These are phyloP conservation scores for Podospora bellae-mahoneyi DNA, from an alignment of 495 filamentous ascomycete species.

Conservation along the genomic window DNA sequence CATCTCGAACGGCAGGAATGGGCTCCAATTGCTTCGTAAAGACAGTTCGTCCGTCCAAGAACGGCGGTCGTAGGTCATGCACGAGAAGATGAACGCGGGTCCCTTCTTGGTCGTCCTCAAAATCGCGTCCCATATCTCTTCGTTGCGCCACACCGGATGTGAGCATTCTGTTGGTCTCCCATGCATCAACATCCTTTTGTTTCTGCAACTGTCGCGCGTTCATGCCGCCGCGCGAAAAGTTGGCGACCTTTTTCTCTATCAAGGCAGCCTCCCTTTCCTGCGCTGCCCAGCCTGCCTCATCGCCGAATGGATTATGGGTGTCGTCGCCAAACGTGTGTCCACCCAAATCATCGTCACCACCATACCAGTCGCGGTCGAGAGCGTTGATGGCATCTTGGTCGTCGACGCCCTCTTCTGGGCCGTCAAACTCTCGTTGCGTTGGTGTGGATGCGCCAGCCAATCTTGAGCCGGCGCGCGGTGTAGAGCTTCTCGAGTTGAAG, in stretches of 20 bases:
- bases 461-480: conserved; percentile 44
- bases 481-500: conserved; percentile 45
- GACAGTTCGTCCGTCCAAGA: conserved; percentile 88
- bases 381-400: conserved; percentile 51
- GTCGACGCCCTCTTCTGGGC: conserved; percentile 47
- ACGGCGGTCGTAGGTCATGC: conserved; percentile 92
- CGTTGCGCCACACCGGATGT: conserved; percentile 93
- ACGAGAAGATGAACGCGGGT: conserved; percentile 88
- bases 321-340: conserved; percentile 76
- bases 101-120: conserved; percentile 86
- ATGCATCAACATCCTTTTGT: conserved; percentile 92
- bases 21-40: conserved; percentile 98
- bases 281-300: conserved; percentile 60
- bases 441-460: conserved; percentile 44
- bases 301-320: conserved; percentile 49
- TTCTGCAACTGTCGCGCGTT: conserved; percentile 73
- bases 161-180: conserved; percentile 98
- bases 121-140: conserved; percentile 72
- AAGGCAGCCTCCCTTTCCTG: conserved; percentile 68
- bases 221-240: conserved; percentile 48
- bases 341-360: conserved; percentile 66
- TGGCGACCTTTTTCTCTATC: conserved; percentile 69
- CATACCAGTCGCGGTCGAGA: conserved; percentile 89
- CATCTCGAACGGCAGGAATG: conserved; percentile 86
- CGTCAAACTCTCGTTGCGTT: conserved; percentile 53